Evolutionary conservation across 2,329 filamentous ascomycete species (phyloP).

Genomic region (Xylaria sp.): DNA sequence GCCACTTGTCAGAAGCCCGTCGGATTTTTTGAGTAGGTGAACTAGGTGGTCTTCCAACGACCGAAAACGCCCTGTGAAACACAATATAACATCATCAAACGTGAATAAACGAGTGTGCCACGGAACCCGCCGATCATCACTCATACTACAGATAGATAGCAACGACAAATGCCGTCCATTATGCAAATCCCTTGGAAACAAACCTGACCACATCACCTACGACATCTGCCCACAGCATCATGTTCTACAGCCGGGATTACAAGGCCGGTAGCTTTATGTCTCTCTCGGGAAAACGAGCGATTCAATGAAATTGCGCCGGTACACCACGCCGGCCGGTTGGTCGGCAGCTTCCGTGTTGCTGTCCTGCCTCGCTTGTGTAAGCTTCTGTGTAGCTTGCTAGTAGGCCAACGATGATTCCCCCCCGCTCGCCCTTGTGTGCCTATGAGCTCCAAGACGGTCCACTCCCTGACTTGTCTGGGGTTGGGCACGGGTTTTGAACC

Average conservation of each 20-base stretch:
- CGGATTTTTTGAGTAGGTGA: neutral
- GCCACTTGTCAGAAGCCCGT: neutral
- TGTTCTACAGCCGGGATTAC: neutral
- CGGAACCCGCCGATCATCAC: neutral
- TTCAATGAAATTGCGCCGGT: constrained; percentile 1
- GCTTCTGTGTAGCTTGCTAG: constrained; percentile 22
- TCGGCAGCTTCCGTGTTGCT: neutral
- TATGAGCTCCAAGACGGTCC: too few relatives aligned
- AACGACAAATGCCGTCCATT: neutral
- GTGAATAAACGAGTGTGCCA: constrained; percentile 2
- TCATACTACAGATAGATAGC: neutral
- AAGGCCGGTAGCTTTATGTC: neutral
- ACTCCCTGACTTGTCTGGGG: too few relatives aligned
- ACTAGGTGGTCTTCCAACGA: neutral
- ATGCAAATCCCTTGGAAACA: constrained; percentile 7
- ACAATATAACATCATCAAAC: neutral
- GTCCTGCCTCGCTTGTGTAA: constrained; percentile 30
- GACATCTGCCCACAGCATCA: neutral
- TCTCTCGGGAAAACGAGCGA: neutral
- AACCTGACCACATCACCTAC: neutral
- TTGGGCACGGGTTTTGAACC: too few relatives aligned
- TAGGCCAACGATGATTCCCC: constrained; percentile 11
- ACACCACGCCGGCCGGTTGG: constrained; percentile 13
- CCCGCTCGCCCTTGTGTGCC: constrained; percentile 16
- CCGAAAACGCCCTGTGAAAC: neutral